Evolutionary conservation across 2,329 filamentous ascomycete genomes (phyloP), one percentile per base, ranked within the genome.

Genomic region (Lachnellula hyalina): DNA sequence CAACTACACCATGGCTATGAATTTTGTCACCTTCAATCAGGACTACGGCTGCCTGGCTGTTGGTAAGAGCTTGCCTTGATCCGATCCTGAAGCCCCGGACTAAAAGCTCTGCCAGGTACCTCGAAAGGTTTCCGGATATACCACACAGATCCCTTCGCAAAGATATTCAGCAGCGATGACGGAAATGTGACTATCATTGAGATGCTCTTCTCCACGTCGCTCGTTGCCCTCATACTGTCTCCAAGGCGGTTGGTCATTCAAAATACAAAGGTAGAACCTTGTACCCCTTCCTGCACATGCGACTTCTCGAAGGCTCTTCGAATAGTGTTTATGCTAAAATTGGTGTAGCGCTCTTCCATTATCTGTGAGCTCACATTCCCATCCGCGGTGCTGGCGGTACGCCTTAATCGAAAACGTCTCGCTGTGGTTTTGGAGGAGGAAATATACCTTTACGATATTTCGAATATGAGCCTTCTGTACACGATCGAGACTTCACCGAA

Each of bases 341-440:
- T 56, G 40, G n/a, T 42, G 12, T 58, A 86, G 80, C 77, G 83
- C 63, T 80, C 80, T 2, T 86, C 93, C 42, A 89, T 95, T 56
- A 97, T 99, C 71, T 99, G 94, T 82, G 94, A 99, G 73, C 88
- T 99, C 69, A 97, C 93, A 3, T 99, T 99, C 66, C 93, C 93
- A 12, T 96, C 92, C n/a, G 91, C 92, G 49, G 91, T 99, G 11
- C 82, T 97, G 41, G 92, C 93, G 19, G 90, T 99, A 56, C 89
- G 92, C 61, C 78, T 99, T 66, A 99, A 99, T 72, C 83, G 94
- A 63, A 97, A 96, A 72, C 86, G 94, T 38, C 81, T 99, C 25
- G 90, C 94, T 12, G 92, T 99, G 34, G 86, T 97, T 14, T 80
- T 97, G 54, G 94, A 99, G 71, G 91, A 96, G 65, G 89, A 96